phyloP scores from a whole-genome alignment of 2,329 filamentous ascomycete genomes.

The Aspergillus thermomutatus region DNA sequence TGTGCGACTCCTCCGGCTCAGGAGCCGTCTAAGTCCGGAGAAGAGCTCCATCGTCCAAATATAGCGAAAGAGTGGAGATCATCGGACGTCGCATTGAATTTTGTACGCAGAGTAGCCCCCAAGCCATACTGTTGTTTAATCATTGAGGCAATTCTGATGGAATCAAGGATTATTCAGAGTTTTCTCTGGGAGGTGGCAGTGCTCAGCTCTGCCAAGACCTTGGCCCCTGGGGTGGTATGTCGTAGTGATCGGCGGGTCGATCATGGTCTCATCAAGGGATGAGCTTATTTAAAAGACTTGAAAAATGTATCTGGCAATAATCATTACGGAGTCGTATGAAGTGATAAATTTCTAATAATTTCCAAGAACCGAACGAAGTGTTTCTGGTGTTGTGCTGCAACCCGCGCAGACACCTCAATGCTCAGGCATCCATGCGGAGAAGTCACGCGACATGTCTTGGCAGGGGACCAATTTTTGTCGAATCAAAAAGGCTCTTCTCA shows the following conservation, averaged over 20 bases:
- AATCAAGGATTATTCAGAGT: not conserved
- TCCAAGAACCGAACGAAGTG: not conserved
- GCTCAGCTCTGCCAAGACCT: not conserved
- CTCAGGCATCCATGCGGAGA: not conserved
- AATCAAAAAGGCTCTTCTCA: not conserved
- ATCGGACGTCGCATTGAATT: not conserved
- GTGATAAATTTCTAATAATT: not conserved
- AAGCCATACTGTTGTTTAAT: not conserved
- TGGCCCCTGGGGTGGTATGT: not conserved
- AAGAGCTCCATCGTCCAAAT: not conserved
- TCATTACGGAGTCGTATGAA: not conserved
- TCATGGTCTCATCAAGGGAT: not conserved
- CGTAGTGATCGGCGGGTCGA: not conserved
- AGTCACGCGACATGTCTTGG: not conserved
- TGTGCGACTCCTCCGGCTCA: not conserved
- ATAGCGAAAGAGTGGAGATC: not conserved
- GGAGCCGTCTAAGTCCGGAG: not conserved
- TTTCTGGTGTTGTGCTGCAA: not conserved
- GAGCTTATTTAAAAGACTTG: not conserved
- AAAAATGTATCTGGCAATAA: not conserved
- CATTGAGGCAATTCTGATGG: not conserved
- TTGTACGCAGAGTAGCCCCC: not conserved
- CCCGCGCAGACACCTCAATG: not conserved
- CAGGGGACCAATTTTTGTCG: not conserved
- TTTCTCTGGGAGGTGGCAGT: not conserved